Conservation (phyloP, 768 basidiomycete species). For the Butyriboletus loyo region DNA sequence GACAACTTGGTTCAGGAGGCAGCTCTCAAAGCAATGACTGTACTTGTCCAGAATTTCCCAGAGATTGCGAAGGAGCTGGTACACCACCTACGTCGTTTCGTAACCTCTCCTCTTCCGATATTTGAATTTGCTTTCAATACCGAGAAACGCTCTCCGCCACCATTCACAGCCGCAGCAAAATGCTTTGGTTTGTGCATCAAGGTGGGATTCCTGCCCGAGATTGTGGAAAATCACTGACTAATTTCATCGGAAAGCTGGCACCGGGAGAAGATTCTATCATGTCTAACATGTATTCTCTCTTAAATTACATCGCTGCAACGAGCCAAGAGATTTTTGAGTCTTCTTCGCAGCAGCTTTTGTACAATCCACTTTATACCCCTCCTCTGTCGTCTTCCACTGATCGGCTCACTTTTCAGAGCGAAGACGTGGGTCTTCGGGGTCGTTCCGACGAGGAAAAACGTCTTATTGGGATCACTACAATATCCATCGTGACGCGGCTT, state of each 20-base stretch:
- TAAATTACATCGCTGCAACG: conserved; percentile 87
- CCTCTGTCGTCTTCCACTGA: conserved; percentile 37
- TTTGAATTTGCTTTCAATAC: conserved; percentile 84
- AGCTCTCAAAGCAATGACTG: conserved; percentile 79
- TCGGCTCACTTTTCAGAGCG: conserved; percentile 49
- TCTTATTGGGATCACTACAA: conserved; percentile 84
- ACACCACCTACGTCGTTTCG: conserved; percentile 78
- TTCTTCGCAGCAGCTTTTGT: conserved; percentile 42
- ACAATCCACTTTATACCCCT: conserved; percentile 39
- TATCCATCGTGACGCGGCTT: conserved; percentile 84
- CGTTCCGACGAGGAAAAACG: conserved; percentile 82
- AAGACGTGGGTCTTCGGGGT: conserved; percentile 61
- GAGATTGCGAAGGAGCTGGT: conserved; percentile 73
- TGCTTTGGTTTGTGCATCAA: conserved; percentile 88
- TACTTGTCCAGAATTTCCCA: conserved; percentile 85
- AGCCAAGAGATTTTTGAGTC: conserved; percentile 70
- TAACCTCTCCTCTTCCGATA: conserved; percentile 82
- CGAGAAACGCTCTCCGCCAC: conserved; percentile 70
- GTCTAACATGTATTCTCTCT: conserved; percentile 95
- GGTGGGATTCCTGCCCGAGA: conserved; percentile 36
- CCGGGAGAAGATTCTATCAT: conserved; percentile 86
- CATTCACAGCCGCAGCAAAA: conserved; percentile 82
- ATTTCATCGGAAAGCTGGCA: conserved; percentile 51
- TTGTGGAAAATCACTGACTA: not conserved
- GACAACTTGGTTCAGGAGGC: conserved; percentile 88